A percentile compares a stretch with the other conserved stretches of the same genome.
phyloP scores from a whole-genome alignment of 495 filamentous ascomycete species.

The Pyrenula aspistea region DNA sequence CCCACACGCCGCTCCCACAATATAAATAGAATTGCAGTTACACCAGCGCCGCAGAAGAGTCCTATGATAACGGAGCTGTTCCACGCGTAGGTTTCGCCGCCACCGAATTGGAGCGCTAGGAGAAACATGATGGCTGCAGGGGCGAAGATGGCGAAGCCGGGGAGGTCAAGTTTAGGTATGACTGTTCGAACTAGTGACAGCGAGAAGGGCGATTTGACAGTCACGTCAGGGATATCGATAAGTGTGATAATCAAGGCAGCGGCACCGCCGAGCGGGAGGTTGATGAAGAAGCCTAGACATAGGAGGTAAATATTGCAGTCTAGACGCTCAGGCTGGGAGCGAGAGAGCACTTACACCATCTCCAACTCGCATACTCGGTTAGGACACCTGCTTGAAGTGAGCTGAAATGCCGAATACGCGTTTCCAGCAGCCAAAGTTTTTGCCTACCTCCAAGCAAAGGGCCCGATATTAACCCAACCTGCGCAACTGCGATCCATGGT shows the following conservation, averaged over 20 bases:
- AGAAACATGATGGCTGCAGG: conserved; percentile 33
- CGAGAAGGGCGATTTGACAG: conserved; percentile 21
- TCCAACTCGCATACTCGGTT: conserved; percentile 39
- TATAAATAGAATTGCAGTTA: conserved; percentile 26
- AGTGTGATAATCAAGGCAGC: conserved; percentile 30
- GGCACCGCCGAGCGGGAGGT: conserved; percentile 45
- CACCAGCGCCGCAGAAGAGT: conserved; percentile 37
- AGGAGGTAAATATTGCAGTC: no score
- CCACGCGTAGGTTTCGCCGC: conserved; percentile 29
- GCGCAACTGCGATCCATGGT: no score
- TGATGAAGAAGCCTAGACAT: conserved; percentile 53
- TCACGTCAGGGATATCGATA: conserved; percentile 34
- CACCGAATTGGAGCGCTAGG: conserved; percentile 37
- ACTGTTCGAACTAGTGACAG: conserved; percentile 16
- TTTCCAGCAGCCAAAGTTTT: no score
- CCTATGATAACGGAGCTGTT: conserved; percentile 31
- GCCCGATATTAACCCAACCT: no score
- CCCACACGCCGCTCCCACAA: conserved; percentile 33
- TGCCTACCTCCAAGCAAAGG: no score
- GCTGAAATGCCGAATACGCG: no score
- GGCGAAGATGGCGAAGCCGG: conserved; percentile 32
- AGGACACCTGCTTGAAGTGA: no score
- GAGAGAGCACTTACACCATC: conserved; percentile 44
- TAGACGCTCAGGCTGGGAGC: no score
- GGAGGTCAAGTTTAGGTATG: conserved; percentile 25